Percentiles rank a stretch among this genome's conserved stretches.
These are phyloP conservation scores for Lichtheimia ornata DNA, from an alignment of 371 early-diverging fungal species.

Conservation along the genomic window DNA sequence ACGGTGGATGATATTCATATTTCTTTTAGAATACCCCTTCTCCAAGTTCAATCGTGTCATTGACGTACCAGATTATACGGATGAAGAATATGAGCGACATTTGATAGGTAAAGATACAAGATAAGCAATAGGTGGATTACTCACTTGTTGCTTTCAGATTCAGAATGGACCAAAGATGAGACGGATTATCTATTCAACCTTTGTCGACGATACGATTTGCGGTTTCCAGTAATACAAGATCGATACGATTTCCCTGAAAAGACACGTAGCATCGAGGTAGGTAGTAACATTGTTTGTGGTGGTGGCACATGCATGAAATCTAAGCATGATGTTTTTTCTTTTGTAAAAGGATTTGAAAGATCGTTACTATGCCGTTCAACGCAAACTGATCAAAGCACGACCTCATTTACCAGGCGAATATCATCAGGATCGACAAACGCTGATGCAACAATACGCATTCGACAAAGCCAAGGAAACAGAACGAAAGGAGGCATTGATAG, in stretches of 20 bases:
- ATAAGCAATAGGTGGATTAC: background rate
- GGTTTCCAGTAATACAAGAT: constrained; percentile 85
- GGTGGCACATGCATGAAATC: background rate
- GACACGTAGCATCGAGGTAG: constrained; percentile 38
- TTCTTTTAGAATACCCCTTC: constrained; percentile 57
- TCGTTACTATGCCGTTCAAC: constrained; percentile 71
- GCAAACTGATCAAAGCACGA: constrained; percentile 53
- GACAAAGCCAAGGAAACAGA: constrained; percentile 72
- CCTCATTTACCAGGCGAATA: constrained; percentile 35
- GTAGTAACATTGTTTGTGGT: background rate
- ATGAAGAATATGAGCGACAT: constrained; percentile 71
- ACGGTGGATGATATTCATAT: background rate
- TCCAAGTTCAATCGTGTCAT: constrained; percentile 67
- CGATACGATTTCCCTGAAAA: constrained; percentile 63
- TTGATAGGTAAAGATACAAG: constrained; percentile 34
- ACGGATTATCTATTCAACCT: constrained; percentile 82
- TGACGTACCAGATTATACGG: constrained; percentile 62
- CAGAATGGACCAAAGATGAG: constrained; percentile 84
- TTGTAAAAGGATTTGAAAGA: constrained; percentile 75
- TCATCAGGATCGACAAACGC: constrained; percentile 34
- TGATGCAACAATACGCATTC: constrained; percentile 48
- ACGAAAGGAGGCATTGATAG: constrained; percentile 76
- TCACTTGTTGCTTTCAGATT: constrained; percentile 32
- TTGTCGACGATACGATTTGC: constrained; percentile 76
- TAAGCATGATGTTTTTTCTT: background rate